These are phyloP conservation scores for Pythium sukuiense DNA, from an alignment of 352 stramenopile genomes.

Conservation along the genomic window DNA sequence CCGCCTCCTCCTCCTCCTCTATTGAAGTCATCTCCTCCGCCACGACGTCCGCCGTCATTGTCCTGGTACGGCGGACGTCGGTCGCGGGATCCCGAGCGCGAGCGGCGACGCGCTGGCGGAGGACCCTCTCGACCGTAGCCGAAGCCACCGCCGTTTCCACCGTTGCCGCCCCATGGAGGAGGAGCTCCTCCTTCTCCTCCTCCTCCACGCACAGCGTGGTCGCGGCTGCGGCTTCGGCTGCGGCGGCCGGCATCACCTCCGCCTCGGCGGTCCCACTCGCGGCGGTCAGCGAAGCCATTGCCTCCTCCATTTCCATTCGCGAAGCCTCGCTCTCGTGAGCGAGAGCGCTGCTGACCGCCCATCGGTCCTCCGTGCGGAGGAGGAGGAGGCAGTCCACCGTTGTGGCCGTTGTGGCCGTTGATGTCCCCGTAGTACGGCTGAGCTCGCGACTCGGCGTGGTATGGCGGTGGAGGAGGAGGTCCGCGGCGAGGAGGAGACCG, in stretches of 20 bases:
- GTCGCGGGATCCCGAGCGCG: constrained; percentile 26
- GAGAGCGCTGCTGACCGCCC: constrained; percentile 28
- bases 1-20: neutral
- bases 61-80: constrained; percentile 13
- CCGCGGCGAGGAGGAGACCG: constrained; percentile 22
- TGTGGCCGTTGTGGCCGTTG: constrained; percentile 10
- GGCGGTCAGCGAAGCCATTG: constrained; percentile 18
- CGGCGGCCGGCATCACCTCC: constrained; percentile 2
- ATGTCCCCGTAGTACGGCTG: constrained; percentile 15
- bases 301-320: neutral
- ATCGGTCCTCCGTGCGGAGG: constrained; percentile 7
- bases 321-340: constrained; percentile 32
- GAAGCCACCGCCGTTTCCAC: constrained; percentile 10
- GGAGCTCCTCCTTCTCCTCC: neutral
- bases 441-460: neutral
- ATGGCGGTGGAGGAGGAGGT: constrained; percentile 19
- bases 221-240: constrained; percentile 24
- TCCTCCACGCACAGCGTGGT: constrained; percentile 8
- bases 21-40: constrained; percentile 14
- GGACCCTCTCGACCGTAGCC: constrained; percentile 18
- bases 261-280: constrained; percentile 12
- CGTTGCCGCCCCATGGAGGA: constrained; percentile 2
- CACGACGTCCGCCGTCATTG: constrained; percentile 15
- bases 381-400: constrained; percentile 13
- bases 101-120: constrained; percentile 5